Conservation (phyloP, 208 protist genomes). For the Trypanosoma theileri region DNA sequence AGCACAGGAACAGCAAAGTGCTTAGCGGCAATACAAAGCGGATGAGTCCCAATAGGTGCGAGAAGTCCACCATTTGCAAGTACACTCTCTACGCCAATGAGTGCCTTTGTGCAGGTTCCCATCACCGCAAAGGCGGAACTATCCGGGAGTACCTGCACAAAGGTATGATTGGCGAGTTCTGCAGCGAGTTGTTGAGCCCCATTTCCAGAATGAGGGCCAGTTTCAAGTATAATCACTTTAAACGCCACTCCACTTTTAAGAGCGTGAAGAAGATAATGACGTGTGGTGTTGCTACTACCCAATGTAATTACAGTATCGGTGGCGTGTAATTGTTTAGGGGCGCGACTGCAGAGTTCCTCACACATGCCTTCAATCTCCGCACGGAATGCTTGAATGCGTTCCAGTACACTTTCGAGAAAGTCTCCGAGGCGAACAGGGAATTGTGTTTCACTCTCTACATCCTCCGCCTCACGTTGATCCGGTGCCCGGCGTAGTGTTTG, state of each 20-base stretch:
- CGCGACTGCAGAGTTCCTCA: conserved; percentile 66
- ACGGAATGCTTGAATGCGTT: conserved; percentile 61
- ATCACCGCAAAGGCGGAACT: conserved; percentile 97
- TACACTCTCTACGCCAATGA: conserved; percentile 93
- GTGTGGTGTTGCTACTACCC: conserved; percentile 73
- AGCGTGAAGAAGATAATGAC: conserved; percentile 56
- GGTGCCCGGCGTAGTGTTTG: conserved; percentile 64
- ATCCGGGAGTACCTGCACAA: conserved; percentile 94
- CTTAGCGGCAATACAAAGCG: conserved; percentile 94
- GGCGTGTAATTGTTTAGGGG: conserved; percentile 64
- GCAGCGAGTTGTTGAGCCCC: conserved; percentile 66
- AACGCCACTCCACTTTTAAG: conserved; percentile 50
- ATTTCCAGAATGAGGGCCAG: conserved; percentile 68
- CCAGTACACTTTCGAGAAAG: conserved; percentile 62
- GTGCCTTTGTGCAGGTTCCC: conserved; percentile 96
- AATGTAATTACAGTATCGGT: conserved; percentile 79
- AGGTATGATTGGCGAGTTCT: conserved; percentile 70
- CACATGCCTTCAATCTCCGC: conserved; percentile 72
- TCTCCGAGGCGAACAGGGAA: conserved; percentile 51
- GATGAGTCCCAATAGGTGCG: conserved; percentile 90
- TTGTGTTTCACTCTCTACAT: conserved; percentile 28
- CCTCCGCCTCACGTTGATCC: conserved; percentile 42
- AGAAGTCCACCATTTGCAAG: conserved; percentile 98
- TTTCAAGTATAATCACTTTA: conserved; percentile 95
- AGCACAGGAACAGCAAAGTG: conserved; percentile 95